Base-by-base conservation (phyloP, 2,329 filamentous ascomycete genomes). In the Tolypocladium ophioglossoides region DNA sequence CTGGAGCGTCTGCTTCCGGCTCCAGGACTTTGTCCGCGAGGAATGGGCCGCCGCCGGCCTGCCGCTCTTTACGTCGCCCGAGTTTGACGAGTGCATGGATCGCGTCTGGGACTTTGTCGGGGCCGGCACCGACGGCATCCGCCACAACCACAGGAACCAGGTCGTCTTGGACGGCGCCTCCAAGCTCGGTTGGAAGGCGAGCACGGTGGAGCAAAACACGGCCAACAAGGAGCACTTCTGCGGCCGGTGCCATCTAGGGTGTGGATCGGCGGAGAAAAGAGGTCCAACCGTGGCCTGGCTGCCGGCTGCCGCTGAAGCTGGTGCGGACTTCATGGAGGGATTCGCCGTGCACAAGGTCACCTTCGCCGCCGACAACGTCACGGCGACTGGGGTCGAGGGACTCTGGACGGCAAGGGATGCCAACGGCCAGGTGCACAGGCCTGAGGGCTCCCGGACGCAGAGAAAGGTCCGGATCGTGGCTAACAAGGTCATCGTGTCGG, bases 291-390 rank as follows among this genome's bases (percentile, higher is more conserved):
- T 88, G 27, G 83, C 82, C 8, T 96, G 84, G 76, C 74, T 96
- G 16, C 88, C 88, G 0, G 89, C 91, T 61, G 91, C 92, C 2
- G 86, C 85, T 1, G 78, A 78, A 52, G 83, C 87, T 0, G 91
- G 91, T 0, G 88, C 91, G 1, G 75, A 79, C 58, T 96, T 96
- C 65, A 80, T 95, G 55, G 90, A 96, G 73, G 91, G 91, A 0
- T 89, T 94, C 63, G 70, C 83, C 22, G 87, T 84, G 0, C 80
- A 88, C 14, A 78, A 79, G 56, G 75, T 96, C 18, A 59, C 87
- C 0, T 95, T 95, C 66, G 80, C 84, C 24, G 73, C 78, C 16
- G 64, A 65, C 41, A 73, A 71, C 9, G 80, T 77, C 59, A 78
- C 76, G 4, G 89, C 88, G 0, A 78, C 77, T 0, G 91, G 91